phyloP scores from a whole-genome alignment of 495 filamentous ascomycete species.

The Penicillium roqueforti region DNA sequence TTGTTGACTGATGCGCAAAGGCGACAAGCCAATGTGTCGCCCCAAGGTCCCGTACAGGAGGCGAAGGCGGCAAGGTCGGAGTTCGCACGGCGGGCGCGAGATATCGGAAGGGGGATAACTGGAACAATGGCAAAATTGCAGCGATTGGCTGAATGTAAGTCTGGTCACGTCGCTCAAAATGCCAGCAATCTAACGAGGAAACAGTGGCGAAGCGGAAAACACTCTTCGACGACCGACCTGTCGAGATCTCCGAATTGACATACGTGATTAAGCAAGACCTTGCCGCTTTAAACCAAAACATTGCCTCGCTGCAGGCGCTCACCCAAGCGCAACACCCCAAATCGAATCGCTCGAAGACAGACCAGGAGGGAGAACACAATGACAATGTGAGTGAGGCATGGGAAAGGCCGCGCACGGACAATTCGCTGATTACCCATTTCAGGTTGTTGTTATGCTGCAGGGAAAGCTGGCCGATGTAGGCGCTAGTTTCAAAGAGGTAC shows the following conservation, averaged over 20 bases:
- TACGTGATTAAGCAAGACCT: slow-evolving; percentile 98
- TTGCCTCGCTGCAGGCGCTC: slow-evolving; percentile 72
- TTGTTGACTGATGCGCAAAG: slow-evolving; percentile 73
- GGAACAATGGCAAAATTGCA: slow-evolving; percentile 92
- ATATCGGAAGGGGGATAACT: slow-evolving; percentile 86
- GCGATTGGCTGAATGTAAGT: slow-evolving; percentile 78
- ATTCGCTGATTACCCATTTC: slow-evolving; percentile 19
- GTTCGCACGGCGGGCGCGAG: slow-evolving; percentile 83
- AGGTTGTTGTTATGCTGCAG: slow-evolving; percentile 84
- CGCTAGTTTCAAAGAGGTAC: slow-evolving; percentile 93
- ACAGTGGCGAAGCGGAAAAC: slow-evolving; percentile 92
- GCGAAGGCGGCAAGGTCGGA: slow-evolving; percentile 58
- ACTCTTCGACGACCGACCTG: slow-evolving; percentile 91
- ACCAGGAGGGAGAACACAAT: slow-evolving; percentile 94
- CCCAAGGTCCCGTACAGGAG: slow-evolving; percentile 40
- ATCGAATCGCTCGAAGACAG: slow-evolving; percentile 45
- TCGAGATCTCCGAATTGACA: slow-evolving; percentile 94
- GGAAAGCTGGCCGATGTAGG: slow-evolving; percentile 92
- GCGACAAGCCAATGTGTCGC: slow-evolving; percentile 60
- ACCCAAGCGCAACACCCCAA: slow-evolving; percentile 70
- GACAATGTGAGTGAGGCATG: slow-evolving; percentile 62
- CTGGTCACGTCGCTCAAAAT: background rate
- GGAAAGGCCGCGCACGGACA: background rate
- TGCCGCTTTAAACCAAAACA: slow-evolving; percentile 80
- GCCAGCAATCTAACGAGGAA: slow-evolving; percentile 8